Percentiles rank a stretch among this genome's conserved stretches.
phyloP scores from a whole-genome alignment of 768 basidiomycete genomes.

The Mycena kentingensis region DNA sequence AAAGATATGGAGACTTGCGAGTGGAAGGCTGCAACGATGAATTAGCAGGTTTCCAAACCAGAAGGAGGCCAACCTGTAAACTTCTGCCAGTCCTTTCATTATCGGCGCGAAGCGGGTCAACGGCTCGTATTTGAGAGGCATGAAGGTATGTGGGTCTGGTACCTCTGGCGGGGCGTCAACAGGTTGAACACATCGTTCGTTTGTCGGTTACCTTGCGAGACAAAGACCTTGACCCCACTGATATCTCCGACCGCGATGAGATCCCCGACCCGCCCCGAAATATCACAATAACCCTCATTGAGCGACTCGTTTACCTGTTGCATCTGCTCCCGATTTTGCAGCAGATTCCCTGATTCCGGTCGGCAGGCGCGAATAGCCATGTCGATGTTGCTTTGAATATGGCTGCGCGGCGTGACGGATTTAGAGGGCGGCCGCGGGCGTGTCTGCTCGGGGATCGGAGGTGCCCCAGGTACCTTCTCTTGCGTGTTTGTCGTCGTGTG shows the following conservation, averaged over 20 bases:
- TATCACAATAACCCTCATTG: constrained; percentile 84
- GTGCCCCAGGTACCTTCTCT: constrained; percentile 11
- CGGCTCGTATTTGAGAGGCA: constrained; percentile 54
- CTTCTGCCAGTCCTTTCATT: constrained; percentile 59
- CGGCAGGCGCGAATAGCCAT: constrained; percentile 74
- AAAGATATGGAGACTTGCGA: constrained; percentile 81
- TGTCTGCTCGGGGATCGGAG: constrained; percentile 16
- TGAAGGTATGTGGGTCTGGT: constrained; percentile 48
- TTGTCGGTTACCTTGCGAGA: constrained; percentile 54
- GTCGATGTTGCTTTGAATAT: constrained; percentile 63
- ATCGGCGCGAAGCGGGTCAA: constrained; percentile 75
- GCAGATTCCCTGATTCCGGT: constrained; percentile 60
- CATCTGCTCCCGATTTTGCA: constrained; percentile 70
- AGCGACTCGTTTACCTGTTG: constrained; percentile 70
- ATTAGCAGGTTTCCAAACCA: background rate
- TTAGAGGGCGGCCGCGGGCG: constrained; percentile 17
- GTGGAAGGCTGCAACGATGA: constrained; percentile 47
- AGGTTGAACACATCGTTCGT: background rate
- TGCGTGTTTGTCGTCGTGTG: constrained; percentile 19
- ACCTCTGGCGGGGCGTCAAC: constrained; percentile 51
- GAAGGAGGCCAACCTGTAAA: constrained; percentile 51
- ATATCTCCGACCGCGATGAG: constrained; percentile 63
- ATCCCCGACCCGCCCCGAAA: constrained; percentile 64
- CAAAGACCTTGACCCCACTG: constrained; percentile 61
- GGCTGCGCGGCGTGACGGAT: constrained; percentile 41